A percentile compares a stretch with the other conserved stretches of the same genome.
phyloP scores from a whole-genome alignment of 805 yeast species.

The Peterozyma toletana region DNA sequence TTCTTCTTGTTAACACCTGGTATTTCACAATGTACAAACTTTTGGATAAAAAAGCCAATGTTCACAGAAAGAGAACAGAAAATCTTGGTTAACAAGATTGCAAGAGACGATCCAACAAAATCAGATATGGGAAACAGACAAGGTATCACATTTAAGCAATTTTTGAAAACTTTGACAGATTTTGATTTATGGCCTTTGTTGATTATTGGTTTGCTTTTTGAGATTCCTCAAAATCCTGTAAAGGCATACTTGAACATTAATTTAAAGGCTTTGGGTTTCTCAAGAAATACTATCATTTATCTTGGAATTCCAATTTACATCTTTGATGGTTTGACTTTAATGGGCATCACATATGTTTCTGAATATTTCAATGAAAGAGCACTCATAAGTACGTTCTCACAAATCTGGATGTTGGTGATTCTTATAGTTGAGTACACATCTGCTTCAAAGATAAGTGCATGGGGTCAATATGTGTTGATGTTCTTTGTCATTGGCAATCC shows the following conservation, averaged over 20 bases:
- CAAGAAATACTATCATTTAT: constrained; percentile 43
- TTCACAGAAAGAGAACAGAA: constrained; percentile 8
- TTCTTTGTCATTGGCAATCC: constrained; percentile 32
- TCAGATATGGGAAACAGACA: constrained; percentile 62
- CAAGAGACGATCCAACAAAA: constrained; percentile 20
- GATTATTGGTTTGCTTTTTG: constrained; percentile 36
- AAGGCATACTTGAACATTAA: constrained; percentile 39
- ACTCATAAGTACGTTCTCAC: constrained; percentile 14
- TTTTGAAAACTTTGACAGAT: constrained; percentile 36
- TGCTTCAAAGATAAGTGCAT: constrained; percentile 16
- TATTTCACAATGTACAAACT: constrained; percentile 42
- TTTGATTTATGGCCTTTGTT: constrained; percentile 52
- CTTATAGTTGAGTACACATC: not conserved
- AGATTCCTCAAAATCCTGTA: constrained; percentile 29
- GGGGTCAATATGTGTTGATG: constrained; percentile 16
- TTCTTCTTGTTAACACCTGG: constrained; percentile 49
- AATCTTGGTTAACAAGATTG: constrained; percentile 8
- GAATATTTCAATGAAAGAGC: constrained; percentile 24
- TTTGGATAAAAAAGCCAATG: constrained; percentile 38
- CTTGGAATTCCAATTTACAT: constrained; percentile 43
- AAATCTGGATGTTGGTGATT: constrained; percentile 11
- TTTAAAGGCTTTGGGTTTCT: constrained; percentile 42
- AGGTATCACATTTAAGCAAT: constrained; percentile 33
- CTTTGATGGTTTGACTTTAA: constrained; percentile 26
- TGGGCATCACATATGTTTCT: constrained; percentile 27